Conservation (phyloP, 495 filamentous ascomycete species). For the Geoglossum glabrum region DNA sequence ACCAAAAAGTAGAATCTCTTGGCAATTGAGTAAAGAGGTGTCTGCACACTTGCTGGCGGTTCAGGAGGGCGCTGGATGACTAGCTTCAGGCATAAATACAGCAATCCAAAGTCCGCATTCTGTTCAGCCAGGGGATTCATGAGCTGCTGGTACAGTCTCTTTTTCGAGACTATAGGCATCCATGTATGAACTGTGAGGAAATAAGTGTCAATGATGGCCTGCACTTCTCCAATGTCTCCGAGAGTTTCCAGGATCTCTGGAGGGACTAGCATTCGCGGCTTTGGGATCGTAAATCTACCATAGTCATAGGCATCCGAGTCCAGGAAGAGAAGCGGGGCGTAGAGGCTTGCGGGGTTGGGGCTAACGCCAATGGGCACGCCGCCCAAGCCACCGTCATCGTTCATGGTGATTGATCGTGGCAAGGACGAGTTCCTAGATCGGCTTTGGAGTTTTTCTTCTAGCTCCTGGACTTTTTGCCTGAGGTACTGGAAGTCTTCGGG, state of each 20-base stretch:
- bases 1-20: constrained; percentile 23
- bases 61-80: constrained; percentile 10
- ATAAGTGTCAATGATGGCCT: constrained; percentile 7
- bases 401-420: neutral
- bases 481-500: constrained; percentile 22
- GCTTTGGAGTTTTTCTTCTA: constrained; percentile 18
- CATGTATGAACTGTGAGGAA: constrained; percentile 17
- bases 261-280: neutral
- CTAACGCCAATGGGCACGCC: neutral
- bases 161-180: constrained; percentile 32
- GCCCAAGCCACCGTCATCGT: neutral
- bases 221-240: constrained; percentile 13
- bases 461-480: constrained; percentile 18
- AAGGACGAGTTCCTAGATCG: neutral
- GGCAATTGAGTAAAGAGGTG: constrained; percentile 21
- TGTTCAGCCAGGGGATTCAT: constrained; percentile 21
- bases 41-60: constrained; percentile 14
- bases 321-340: constrained; percentile 13
- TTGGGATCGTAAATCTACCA: constrained; percentile 9
- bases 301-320: constrained; percentile 11
- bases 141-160: constrained; percentile 20
- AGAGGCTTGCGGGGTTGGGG: neutral
- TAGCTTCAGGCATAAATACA: constrained; percentile 31
- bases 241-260: constrained; percentile 11
- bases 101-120: constrained; percentile 26